Conservation (phyloP, 768 basidiomycete genomes). For the Symmetrospora coprosmae region DNA sequence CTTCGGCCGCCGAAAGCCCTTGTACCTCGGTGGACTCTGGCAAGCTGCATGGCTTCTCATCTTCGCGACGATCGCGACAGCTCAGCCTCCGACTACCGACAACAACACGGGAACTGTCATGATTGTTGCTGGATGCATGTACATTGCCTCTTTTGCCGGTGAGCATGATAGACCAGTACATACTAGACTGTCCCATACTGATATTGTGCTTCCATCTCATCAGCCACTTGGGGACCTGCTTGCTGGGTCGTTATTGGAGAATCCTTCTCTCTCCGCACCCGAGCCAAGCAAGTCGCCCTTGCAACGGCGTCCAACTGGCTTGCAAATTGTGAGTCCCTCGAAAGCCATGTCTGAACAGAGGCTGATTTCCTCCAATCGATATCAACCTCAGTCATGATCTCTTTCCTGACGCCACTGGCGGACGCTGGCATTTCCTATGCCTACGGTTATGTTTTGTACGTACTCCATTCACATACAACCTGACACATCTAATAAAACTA, state of each 20-base stretch:
- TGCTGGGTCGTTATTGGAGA: constrained; percentile 41
- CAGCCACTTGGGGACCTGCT: neutral
- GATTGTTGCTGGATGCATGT: too few relatives aligned
- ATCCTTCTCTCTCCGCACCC: constrained; percentile 45
- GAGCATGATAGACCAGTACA: too few relatives aligned
- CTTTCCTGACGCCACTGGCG: neutral
- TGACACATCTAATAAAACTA: neutral
- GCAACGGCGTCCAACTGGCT: constrained; percentile 41
- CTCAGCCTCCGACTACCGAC: too few relatives aligned
- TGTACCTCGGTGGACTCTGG: constrained; percentile 44
- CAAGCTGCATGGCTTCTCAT: constrained; percentile 41
- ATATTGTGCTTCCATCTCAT: too few relatives aligned
- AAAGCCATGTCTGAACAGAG: neutral
- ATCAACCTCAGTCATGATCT: too few relatives aligned
- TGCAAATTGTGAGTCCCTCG: constrained; percentile 35
- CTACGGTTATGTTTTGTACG: neutral
- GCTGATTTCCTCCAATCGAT: neutral
- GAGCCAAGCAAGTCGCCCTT: constrained; percentile 55
- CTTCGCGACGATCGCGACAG: constrained; percentile 47
- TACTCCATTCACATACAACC: too few relatives aligned
- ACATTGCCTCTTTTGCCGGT: too few relatives aligned
- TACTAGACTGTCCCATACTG: constrained; percentile 55
- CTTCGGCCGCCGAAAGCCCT: constrained; percentile 48
- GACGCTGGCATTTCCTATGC: neutral
- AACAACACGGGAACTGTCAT: constrained; percentile 50